Conservation (phyloP, 345 rosid genomes). For the Dipteronia sinensis region DNA sequence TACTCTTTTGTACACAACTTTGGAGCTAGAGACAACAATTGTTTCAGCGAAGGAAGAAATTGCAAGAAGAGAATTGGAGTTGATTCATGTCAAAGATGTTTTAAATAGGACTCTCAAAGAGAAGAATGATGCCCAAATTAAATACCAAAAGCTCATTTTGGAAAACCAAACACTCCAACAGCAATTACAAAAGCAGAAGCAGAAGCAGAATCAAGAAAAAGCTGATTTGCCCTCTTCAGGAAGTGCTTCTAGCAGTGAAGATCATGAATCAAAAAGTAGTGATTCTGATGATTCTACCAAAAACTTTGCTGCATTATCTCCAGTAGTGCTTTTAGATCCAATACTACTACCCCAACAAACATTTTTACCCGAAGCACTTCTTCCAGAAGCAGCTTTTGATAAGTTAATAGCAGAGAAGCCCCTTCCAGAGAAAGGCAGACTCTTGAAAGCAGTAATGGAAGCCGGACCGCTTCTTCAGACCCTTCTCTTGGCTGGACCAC, state of each 20-base stretch:
- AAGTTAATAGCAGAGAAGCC: slow-evolving; percentile 39
- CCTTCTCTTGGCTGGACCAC: slow-evolving; percentile 71
- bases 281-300: slow-evolving; percentile 21
- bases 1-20: slow-evolving; percentile 39
- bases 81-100: slow-evolving; percentile 43
- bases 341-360: not conserved
- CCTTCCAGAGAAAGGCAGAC: slow-evolving; percentile 67
- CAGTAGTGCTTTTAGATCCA: slow-evolving; percentile 13
- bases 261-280: slow-evolving; percentile 32
- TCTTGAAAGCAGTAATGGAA: slow-evolving; percentile 66
- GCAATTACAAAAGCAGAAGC: slow-evolving; percentile 25
- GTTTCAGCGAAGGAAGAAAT: slow-evolving; percentile 57
- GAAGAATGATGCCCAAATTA: slow-evolving; percentile 44
- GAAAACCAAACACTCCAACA: slow-evolving; percentile 39
- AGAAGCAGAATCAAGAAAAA: not conserved
- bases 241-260: slow-evolving; percentile 31
- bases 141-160: slow-evolving; percentile 36
- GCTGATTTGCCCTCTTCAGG: slow-evolving; percentile 19
- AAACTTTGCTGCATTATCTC: slow-evolving; percentile 10
- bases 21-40: slow-evolving; percentile 51
- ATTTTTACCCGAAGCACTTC: not conserved
- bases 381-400: slow-evolving; percentile 27
- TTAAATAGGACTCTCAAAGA: slow-evolving; percentile 40
- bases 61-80: slow-evolving; percentile 42
- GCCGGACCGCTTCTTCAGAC: slow-evolving; percentile 74